Percentiles rank a stretch among this genome's conserved stretches.
Evolutionary conservation across 2,329 filamentous ascomycete species (phyloP).

Genomic region (Calonectria leucothoes): DNA sequence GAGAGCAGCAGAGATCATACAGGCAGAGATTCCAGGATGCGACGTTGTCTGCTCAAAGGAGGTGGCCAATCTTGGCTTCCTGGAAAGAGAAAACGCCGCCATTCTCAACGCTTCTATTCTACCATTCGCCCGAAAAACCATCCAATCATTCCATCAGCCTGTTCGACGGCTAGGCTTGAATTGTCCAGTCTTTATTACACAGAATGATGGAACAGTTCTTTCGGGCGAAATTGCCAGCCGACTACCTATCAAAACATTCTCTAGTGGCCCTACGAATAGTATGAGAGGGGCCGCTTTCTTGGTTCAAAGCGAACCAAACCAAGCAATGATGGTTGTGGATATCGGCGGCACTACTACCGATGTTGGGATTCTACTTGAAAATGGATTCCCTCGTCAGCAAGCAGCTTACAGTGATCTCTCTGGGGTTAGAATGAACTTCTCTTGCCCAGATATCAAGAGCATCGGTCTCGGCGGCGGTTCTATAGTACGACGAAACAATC

Average conservation of each 20-base stretch:
- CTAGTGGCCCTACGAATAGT: constrained; percentile 72
- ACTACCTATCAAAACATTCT: constrained; percentile 71
- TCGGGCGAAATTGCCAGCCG: constrained; percentile 63
- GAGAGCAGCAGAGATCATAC: constrained; percentile 56
- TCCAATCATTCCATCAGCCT: constrained; percentile 65
- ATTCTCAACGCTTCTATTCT: constrained; percentile 74
- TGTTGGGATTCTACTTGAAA: constrained; percentile 69
- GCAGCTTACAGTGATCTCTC: constrained; percentile 72
- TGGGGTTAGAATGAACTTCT: constrained; percentile 72
- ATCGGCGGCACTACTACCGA: constrained; percentile 76
- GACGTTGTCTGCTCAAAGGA: constrained; percentile 64
- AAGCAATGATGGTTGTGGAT: constrained; percentile 70
- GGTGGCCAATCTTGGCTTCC: constrained; percentile 64
- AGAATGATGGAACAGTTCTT: constrained; percentile 73
- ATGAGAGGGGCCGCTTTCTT: constrained; percentile 73
- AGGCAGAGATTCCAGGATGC: constrained; percentile 50
- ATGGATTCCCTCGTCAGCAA: constrained; percentile 72
- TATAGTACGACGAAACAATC: constrained; percentile 56
- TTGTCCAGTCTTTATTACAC: constrained; percentile 70
- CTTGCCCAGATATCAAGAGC: constrained; percentile 67
- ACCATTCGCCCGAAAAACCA: constrained; percentile 66
- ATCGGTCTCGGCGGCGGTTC: constrained; percentile 71
- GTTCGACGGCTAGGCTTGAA: constrained; percentile 60
- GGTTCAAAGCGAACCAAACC: constrained; percentile 48
- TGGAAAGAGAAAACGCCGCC: constrained; percentile 73